Conservation (phyloP, 1,139 yeast species). For the Geotrichum macrosporum region DNA sequence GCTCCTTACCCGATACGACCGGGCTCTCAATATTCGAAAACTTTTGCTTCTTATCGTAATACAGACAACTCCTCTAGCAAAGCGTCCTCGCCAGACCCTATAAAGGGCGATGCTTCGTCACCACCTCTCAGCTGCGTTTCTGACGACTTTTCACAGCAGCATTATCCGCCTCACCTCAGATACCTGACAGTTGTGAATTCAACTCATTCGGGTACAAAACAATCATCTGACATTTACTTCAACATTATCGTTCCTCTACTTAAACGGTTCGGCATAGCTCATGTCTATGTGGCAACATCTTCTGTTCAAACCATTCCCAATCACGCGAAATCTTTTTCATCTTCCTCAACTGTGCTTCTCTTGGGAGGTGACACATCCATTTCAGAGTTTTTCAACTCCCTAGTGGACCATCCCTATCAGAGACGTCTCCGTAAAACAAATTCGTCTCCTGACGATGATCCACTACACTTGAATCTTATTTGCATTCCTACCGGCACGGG, state of each 20-base stretch:
- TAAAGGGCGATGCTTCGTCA: too few relatives aligned
- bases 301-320: constrained; percentile 33
- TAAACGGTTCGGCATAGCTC: constrained; percentile 34
- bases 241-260: constrained; percentile 35
- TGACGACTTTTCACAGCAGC: constrained; percentile 8
- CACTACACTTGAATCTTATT: constrained; percentile 38
- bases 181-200: constrained; percentile 38
- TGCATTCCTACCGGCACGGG: constrained; percentile 84
- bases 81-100: too few relatives aligned
- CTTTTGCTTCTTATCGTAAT: not conserved
- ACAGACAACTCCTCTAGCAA: not conserved
- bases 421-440: not conserved
- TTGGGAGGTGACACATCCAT: constrained; percentile 86
- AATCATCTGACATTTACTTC: constrained; percentile 32
- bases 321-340: constrained; percentile 34
- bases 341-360: constrained; percentile 49
- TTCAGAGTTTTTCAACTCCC: constrained; percentile 64
- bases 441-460: constrained; percentile 6
- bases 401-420: constrained; percentile 14
- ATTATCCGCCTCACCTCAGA: constrained; percentile 28
- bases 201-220: constrained; percentile 31
- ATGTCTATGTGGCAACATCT: constrained; percentile 38
- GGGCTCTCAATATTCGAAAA: constrained; percentile 1
- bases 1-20: constrained; percentile 21
- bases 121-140: not conserved